Percentiles rank a stretch among this genome's conserved stretches.
These are phyloP conservation scores for Trebouxia sp. DNA, from an alignment of 139 green algal species.

Conservation along the genomic window DNA sequence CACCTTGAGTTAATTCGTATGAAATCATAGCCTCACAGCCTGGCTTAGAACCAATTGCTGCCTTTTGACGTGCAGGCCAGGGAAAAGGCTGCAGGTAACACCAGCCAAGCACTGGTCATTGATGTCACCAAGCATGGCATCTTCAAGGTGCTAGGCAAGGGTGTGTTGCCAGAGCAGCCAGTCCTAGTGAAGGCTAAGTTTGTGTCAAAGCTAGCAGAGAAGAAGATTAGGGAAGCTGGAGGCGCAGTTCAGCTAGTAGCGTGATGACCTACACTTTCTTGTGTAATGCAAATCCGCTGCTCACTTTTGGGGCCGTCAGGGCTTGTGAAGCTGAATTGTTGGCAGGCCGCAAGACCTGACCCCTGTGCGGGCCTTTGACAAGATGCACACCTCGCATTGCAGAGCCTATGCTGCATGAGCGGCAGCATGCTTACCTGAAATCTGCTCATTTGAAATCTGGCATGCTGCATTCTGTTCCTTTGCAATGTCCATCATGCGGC, in stretches of 20 bases:
- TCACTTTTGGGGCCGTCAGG: background rate
- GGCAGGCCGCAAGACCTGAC: background rate
- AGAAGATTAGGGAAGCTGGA: conserved; percentile 97
- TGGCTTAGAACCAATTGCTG: too few species aligned
- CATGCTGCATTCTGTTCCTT: too few species aligned
- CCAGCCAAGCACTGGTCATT: conserved; percentile 81
- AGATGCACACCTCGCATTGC: too few species aligned
- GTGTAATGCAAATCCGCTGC: background rate
- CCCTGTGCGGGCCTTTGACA: background rate
- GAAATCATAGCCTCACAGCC: too few species aligned
- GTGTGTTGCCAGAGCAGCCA: conserved; percentile 90
- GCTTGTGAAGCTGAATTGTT: background rate
- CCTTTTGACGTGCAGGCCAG: conserved; percentile 57
- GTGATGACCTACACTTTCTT: conserved; percentile 12
- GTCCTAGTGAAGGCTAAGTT: conserved; percentile 98
- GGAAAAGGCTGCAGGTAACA: conserved; percentile 76
- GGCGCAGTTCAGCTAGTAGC: conserved; percentile 75
- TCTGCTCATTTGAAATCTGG: too few species aligned
- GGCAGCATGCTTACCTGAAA: too few species aligned
- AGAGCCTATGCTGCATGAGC: too few species aligned
- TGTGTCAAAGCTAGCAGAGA: conserved; percentile 96
- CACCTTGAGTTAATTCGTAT: too few species aligned
- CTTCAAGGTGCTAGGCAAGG: conserved; percentile 96
- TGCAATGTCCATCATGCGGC: too few species aligned
- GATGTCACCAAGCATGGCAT: conserved; percentile 96